phyloP scores from a whole-genome alignment of 345 rosid species.

The Cardamine resedifolia region DNA sequence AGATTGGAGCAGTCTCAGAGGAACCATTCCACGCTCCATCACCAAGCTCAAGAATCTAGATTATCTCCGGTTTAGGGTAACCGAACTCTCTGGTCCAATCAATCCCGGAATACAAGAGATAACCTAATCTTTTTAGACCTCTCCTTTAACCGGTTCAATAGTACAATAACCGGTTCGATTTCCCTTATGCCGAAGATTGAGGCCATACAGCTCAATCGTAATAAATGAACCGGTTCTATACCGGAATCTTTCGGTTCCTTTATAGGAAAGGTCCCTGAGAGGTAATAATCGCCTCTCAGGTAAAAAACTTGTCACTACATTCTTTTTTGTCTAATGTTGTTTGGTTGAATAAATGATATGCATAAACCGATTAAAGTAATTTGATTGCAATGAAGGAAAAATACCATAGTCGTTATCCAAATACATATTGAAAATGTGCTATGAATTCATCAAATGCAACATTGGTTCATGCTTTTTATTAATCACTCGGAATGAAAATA shows the following conservation, averaged over 20 bases:
- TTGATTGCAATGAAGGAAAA: constrained; percentile 8
- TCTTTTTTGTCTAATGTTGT: background rate
- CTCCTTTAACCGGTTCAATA: constrained; percentile 55
- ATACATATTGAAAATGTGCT: background rate
- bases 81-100: constrained; percentile 51
- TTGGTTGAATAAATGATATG: background rate
- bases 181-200: constrained; percentile 19
- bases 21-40: constrained; percentile 59
- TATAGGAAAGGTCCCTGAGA: constrained; percentile 35
- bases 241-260: constrained; percentile 60
- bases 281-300: constrained; percentile 69
- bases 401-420: constrained; percentile 44
- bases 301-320: background rate
- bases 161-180: constrained; percentile 45
- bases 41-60: constrained; percentile 54
- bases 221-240: constrained; percentile 44
- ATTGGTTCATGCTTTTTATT: background rate
- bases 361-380: background rate
- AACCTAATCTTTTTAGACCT: constrained; percentile 51
- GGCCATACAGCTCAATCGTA: constrained; percentile 21
- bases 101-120: constrained; percentile 48
- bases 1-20: constrained; percentile 29
- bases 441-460: constrained; percentile 2
- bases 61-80: constrained; percentile 23
- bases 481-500: background rate